Conservation (phyloP, 2,329 filamentous ascomycete species). For the Fusarium austroafricanum region DNA sequence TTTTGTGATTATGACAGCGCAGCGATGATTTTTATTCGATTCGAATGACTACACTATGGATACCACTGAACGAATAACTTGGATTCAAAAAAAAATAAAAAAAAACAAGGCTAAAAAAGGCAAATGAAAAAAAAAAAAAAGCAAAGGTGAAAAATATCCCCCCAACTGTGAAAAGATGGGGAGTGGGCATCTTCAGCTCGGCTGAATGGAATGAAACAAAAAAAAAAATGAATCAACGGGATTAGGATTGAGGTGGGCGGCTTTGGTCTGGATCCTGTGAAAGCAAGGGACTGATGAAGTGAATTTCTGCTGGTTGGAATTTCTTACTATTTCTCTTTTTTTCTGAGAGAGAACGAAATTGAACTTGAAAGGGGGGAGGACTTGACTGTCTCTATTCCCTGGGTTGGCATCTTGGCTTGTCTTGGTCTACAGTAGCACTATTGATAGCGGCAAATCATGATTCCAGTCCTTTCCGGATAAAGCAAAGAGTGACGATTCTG, state of each 20-base stretch:
- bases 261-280: constrained; percentile 46
- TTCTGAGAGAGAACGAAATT: not conserved
- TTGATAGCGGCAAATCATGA: constrained; percentile 36
- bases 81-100: not conserved
- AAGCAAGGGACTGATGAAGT: constrained; percentile 28
- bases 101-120: not conserved
- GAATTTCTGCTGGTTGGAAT: constrained; percentile 22
- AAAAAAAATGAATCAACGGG: constrained; percentile 29
- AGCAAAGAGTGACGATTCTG: constrained; percentile 22
- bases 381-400: constrained; percentile 28
- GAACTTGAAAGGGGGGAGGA: constrained; percentile 5
- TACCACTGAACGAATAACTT: constrained; percentile 9
- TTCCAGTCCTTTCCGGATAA: constrained; percentile 35
- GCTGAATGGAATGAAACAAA: constrained; percentile 40
- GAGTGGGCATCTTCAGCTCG: constrained; percentile 36
- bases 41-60: not conserved
- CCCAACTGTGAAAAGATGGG: constrained; percentile 12
- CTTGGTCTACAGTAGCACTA: constrained; percentile 20
- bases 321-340: constrained; percentile 4
- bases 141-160: not conserved
- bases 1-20: constrained; percentile 22
- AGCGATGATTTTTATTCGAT: constrained; percentile 31
- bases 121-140: not conserved
- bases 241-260: constrained; percentile 46
- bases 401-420: constrained; percentile 1